Base-by-base conservation (phyloP, 176 grass and related monocot species). In the Juncus inflexus region DNA sequence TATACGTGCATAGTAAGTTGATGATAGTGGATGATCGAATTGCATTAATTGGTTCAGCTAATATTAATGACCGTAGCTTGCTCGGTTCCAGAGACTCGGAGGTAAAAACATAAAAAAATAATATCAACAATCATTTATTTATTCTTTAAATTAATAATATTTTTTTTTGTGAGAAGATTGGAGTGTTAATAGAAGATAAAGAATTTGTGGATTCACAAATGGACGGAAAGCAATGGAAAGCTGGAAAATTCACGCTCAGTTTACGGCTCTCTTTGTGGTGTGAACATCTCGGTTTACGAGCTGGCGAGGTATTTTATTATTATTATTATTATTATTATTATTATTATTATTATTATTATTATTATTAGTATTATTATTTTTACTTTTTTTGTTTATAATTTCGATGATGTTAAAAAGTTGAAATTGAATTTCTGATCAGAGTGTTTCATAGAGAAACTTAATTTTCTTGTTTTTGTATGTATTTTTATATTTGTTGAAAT, bases 1-100 rank as follows among this genome's bases (percentile, higher is more conserved):
- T 95, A 63, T 95, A 95, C 78, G 85, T 95, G 9, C 90, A 95
- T 69, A 95, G 90, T 77, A 95, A 95, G 71, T 72, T 94, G 81
- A 88, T 94, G 90, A 79, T 94, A 62, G 80, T 94, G 65, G 90
- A 94, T 40, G 90, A 95, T 54, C 68, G 73, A 45, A 74, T 80
- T 64, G 70, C 82, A 40, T 52, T 95, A 50, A 85, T 95, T 69
- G 90, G 90, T 73, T 95, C 90, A 12, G 90, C 90, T 57, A 95
- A 95, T 76, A 78, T 95, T 83, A 95, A 95, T 40, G 90, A 95
- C 67, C 80, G 90, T 76, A 95, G 90, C 56, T 83, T 95, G 64
- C 82, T 89, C 66, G 90, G 85, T 60, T 86, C 85, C 60, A 89
- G 90, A 68, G 85, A 95, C 70, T 95, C 90, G 16, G 85, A 95